Conservation (phyloP, 345 rosid species). For the Bruguiera parviflora region DNA sequence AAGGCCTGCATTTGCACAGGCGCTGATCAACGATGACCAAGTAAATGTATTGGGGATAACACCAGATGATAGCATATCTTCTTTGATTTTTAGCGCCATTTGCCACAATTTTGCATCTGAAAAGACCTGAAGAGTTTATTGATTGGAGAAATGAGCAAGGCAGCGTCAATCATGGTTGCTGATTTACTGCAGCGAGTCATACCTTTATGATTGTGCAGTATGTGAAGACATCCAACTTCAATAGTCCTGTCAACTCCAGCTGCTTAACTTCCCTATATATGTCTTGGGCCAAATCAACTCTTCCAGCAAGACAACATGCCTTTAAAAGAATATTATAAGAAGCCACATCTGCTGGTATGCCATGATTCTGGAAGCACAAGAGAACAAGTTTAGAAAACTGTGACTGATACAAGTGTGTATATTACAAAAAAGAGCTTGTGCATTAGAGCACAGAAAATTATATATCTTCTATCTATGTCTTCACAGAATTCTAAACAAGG, state of each 20-base stretch:
- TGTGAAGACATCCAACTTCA: conserved; percentile 83
- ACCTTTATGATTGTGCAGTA: conserved; percentile 93
- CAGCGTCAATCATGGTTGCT: background rate
- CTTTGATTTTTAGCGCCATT: conserved; percentile 78
- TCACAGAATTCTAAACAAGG: no score
- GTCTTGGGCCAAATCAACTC: conserved; percentile 79
- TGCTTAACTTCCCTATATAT: conserved; percentile 69
- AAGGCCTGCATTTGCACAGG: conserved; percentile 84
- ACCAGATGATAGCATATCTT: conserved; percentile 74
- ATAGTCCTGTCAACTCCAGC: conserved; percentile 54
- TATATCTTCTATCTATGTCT: no score
- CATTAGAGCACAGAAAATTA: no score
- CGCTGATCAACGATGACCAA: conserved; percentile 92
- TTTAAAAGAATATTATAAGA: conserved; percentile 88
- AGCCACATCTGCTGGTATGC: conserved; percentile 63
- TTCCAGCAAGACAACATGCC: conserved; percentile 79
- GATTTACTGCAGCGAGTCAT: conserved; percentile 19
- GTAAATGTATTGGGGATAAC: conserved; percentile 68
- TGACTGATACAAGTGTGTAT: background rate
- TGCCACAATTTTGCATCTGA: conserved; percentile 91
- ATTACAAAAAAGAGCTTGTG: no score
- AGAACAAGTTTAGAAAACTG: conserved; percentile 5
- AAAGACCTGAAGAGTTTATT: conserved; percentile 51
- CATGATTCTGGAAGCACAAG: conserved; percentile 52
- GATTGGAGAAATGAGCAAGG: conserved; percentile 2